phyloP scores from a whole-genome alignment of 768 basidiomycete genomes.

The Leucocoprinus leucothites region DNA sequence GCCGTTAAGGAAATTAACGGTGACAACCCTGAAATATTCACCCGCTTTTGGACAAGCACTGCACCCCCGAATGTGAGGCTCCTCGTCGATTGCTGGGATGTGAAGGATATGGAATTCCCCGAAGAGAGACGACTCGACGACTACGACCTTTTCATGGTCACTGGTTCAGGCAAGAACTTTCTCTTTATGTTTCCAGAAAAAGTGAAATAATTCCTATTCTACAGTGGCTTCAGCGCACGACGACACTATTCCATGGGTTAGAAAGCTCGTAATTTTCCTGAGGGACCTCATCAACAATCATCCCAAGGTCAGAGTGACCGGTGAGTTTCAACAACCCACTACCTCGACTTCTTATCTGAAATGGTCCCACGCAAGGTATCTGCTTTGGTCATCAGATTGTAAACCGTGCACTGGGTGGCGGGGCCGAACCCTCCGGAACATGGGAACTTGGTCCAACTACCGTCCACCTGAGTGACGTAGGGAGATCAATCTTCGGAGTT shows the following conservation, averaged over 20 bases:
- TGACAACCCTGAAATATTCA: too few species aligned
- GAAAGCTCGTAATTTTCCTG: conserved; percentile 59
- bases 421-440: conserved; percentile 57
- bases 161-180: too few species aligned
- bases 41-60: too few species aligned
- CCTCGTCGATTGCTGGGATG: too few species aligned
- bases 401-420: conserved; percentile 70
- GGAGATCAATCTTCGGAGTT: conserved; percentile 63
- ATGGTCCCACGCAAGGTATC: conserved; percentile 57
- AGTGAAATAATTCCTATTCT: too few species aligned
- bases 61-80: too few species aligned
- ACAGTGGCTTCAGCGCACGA: neutral
- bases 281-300: conserved; percentile 43
- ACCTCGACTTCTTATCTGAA: neutral
- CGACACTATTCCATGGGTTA: conserved; percentile 53
- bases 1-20: too few species aligned
- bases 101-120: too few species aligned
- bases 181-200: too few species aligned
- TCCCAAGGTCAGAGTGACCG: conserved; percentile 69
- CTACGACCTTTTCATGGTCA: too few species aligned
- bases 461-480: conserved; percentile 65
- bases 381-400: conserved; percentile 88
- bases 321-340: too few species aligned
- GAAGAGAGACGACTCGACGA: too few species aligned
- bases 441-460: conserved; percentile 86